These are phyloP conservation scores for Colletotrichum nymphaeae DNA, from an alignment of 2,329 filamentous ascomycete genomes.

Conservation along the genomic window DNA sequence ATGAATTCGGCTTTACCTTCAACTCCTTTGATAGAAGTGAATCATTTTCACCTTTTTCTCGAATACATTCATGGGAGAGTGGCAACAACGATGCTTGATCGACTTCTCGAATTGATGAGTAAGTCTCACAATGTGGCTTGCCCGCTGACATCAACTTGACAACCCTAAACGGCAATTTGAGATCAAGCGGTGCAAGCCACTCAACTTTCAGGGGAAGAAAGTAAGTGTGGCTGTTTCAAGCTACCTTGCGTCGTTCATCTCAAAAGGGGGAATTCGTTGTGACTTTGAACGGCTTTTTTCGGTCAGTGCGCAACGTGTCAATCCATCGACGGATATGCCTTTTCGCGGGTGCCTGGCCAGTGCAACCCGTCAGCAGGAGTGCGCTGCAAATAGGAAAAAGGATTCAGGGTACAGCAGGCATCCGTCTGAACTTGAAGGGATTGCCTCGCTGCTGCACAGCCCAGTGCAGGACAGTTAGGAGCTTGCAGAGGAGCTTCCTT, in stretches of 20 bases:
- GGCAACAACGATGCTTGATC: too few relatives aligned
- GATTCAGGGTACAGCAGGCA: not conserved
- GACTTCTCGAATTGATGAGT: too few relatives aligned
- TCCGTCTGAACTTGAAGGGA: not conserved
- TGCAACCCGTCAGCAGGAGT: not conserved
- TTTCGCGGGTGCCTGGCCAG: not conserved
- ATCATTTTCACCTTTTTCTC: too few relatives aligned
- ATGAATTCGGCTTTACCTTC: too few relatives aligned
- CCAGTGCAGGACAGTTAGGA: not conserved
- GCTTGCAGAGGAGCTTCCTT: not conserved
- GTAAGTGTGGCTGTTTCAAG: not conserved
- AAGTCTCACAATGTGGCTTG: too few relatives aligned
- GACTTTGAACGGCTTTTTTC: not conserved
- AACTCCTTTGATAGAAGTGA: too few relatives aligned
- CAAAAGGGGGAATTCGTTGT: not conserved
- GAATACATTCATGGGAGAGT: too few relatives aligned
- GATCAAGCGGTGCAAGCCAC: not conserved
- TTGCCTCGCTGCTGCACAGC: not conserved
- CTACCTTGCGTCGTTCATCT: not conserved
- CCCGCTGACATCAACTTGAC: too few relatives aligned
- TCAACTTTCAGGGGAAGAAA: not conserved
- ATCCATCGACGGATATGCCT: not conserved
- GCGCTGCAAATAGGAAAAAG: not conserved
- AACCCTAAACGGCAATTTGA: not conserved
- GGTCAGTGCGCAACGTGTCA: not conserved